A percentile compares a stretch with the other conserved stretches of the same genome.
phyloP scores from a whole-genome alignment of 1,284 basidiomycete species.

The Neotropicomus parvogracilis region DNA sequence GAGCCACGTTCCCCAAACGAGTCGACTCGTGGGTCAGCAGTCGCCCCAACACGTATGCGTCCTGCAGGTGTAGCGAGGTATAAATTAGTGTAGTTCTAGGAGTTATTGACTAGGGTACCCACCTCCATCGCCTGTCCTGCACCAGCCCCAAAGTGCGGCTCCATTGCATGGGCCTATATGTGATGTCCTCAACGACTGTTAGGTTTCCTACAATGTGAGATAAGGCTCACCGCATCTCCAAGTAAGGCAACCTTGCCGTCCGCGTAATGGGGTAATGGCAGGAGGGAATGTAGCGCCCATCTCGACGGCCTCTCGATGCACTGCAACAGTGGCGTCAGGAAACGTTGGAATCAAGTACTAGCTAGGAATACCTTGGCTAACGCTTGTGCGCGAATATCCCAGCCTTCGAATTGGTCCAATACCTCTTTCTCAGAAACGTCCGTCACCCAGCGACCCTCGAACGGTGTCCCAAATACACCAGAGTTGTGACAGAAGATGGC shows the following conservation, averaged over 20 bases:
- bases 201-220: background rate
- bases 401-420: slow-evolving; percentile 33
- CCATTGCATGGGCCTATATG: slow-evolving; percentile 35
- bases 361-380: slow-evolving; percentile 20
- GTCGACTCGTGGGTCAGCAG: slow-evolving; percentile 30
- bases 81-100: background rate
- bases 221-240: slow-evolving; percentile 35
- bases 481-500: slow-evolving; percentile 36
- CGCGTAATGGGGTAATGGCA: slow-evolving; percentile 30
- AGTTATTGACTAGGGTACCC: background rate
- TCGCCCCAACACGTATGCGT: slow-evolving; percentile 36
- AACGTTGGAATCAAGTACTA: background rate
- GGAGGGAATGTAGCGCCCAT: slow-evolving; percentile 33
- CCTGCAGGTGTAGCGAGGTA: slow-evolving; percentile 18
- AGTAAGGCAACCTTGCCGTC: slow-evolving; percentile 31
- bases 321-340: slow-evolving; percentile 13
- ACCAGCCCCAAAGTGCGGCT: slow-evolving; percentile 31
- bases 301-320: slow-evolving; percentile 20
- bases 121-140: slow-evolving; percentile 37
- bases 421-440: slow-evolving; percentile 34
- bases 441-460: slow-evolving; percentile 36
- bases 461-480: slow-evolving; percentile 35
- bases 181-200: background rate
- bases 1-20: slow-evolving; percentile 18
- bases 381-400: slow-evolving; percentile 41